These are phyloP conservation scores for Gossypium australe DNA, from an alignment of 345 rosid genomes.

Conservation along the genomic window DNA sequence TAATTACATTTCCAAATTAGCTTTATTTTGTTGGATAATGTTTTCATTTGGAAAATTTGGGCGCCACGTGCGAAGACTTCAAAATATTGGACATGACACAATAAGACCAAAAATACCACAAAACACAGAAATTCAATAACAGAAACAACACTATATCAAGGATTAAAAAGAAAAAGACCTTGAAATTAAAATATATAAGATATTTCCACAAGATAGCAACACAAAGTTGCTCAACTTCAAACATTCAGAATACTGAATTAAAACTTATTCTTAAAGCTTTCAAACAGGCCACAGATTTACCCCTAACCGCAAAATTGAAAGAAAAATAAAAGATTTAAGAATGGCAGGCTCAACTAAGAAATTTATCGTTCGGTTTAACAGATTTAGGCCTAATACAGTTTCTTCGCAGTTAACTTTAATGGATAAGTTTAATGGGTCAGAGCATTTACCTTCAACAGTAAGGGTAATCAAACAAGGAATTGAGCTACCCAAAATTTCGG, in stretches of 20 bases:
- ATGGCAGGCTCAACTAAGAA: constrained; percentile 47
- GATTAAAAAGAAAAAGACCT: not conserved
- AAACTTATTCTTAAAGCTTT: constrained; percentile 5
- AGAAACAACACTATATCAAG: not conserved
- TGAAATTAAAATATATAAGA: not conserved
- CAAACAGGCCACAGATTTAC: not conserved
- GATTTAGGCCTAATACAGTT: constrained; percentile 83
- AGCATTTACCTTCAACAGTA: constrained; percentile 80
- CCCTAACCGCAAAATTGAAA: not conserved
- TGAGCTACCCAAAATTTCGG: constrained; percentile 78
- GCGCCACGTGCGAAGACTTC: not conserved
- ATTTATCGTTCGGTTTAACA: constrained; percentile 71
- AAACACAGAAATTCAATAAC: not conserved
- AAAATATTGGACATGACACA: not conserved
- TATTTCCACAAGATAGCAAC: not conserved
- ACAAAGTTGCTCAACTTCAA: not conserved
- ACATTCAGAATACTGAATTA: constrained; percentile 10
- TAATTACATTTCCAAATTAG: too few relatives aligned
- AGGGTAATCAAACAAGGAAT: constrained; percentile 70
- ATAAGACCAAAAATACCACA: not conserved
- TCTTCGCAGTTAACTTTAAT: constrained; percentile 89
- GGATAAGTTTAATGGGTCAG: constrained; percentile 47
- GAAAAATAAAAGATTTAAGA: constrained; percentile 3
- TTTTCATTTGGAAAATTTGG: too few relatives aligned
- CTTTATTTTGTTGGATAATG: too few relatives aligned